Percentiles rank a stretch among this genome's conserved stretches.
Evolutionary conservation across 257 asterid species (phyloP).

Genomic region (Ophiorrhiza pumila): DNA sequence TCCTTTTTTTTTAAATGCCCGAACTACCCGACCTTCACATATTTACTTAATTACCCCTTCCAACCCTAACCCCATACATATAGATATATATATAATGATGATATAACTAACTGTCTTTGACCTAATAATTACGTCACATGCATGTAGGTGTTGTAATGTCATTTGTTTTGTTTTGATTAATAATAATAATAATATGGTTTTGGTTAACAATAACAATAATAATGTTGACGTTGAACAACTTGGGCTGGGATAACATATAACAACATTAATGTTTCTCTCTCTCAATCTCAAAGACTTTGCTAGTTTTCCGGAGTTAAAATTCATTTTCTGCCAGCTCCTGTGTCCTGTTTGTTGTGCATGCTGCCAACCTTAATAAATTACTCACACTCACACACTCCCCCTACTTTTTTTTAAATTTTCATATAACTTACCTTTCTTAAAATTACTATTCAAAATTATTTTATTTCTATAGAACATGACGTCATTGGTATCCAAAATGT

Average conservation of each 20-base stretch:
- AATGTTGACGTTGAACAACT: conserved; percentile 33
- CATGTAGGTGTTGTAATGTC: conserved; percentile 15
- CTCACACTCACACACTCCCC: background rate
- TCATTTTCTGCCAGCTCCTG: conserved; percentile 11
- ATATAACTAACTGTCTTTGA: conserved; percentile 29
- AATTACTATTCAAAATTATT: too few species aligned
- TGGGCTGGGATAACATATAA: too few species aligned
- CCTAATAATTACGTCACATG: conserved; percentile 46
- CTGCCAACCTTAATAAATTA: conserved; percentile 19
- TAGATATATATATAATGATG: conserved; percentile 7
- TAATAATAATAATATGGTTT: too few species aligned
- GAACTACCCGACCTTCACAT: conserved; percentile 11
- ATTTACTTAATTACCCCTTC: conserved; percentile 37
- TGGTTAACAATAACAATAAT: conserved; percentile 22
- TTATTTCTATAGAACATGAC: too few species aligned
- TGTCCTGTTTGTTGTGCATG: conserved; percentile 4
- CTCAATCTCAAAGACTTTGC: too few species aligned
- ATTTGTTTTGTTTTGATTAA: conserved; percentile 25
- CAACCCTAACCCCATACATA: conserved; percentile 15
- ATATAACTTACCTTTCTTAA: too few species aligned
- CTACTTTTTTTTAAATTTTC: too few species aligned
- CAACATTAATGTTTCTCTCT: conserved; percentile 13
- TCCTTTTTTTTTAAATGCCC: conserved; percentile 18
- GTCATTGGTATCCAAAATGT: too few species aligned
- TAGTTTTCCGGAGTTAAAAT: background rate